phyloP scores from a whole-genome alignment of 2,329 filamentous ascomycete species.

The Cercospora sp. region DNA sequence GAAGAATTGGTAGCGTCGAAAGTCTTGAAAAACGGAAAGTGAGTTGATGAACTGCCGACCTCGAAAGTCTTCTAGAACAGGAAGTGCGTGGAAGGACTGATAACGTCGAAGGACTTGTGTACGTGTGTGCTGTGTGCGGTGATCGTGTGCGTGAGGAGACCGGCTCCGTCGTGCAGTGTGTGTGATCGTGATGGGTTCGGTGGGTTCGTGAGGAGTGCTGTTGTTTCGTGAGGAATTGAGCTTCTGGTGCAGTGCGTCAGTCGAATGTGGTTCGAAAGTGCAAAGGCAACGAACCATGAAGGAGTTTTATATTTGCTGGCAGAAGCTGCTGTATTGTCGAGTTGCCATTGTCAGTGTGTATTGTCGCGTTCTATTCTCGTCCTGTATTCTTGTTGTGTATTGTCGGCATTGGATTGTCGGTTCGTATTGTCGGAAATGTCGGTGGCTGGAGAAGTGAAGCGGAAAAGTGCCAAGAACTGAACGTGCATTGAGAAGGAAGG shows the following conservation, averaged over 20 bases:
- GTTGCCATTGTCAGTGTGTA: slow-evolving; percentile 2
- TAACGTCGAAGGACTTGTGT: not conserved
- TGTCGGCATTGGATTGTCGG: not conserved
- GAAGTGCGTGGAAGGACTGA: not conserved
- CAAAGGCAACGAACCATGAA: not conserved
- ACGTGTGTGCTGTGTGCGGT: not conserved
- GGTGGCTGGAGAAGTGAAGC: slow-evolving; percentile 1
- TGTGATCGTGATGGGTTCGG: not conserved
- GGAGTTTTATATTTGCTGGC: not conserved
- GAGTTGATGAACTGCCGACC: not conserved
- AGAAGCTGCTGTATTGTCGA: not conserved
- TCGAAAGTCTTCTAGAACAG: not conserved
- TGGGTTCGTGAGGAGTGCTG: not conserved
- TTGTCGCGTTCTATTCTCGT: slow-evolving; percentile 1
- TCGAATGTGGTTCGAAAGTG: not conserved
- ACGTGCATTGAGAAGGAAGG: not conserved
- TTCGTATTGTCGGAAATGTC: slow-evolving; percentile 2
- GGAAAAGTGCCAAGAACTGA: not conserved
- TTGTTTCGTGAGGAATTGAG: not conserved
- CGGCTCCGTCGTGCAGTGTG: not conserved
- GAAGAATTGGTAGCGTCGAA: not conserved
- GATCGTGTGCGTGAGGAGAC: not conserved
- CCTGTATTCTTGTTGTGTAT: not conserved
- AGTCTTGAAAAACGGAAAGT: not conserved
- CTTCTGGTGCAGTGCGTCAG: not conserved